phyloP scores from a whole-genome alignment of 306 rosid species.

The Vigna nakashimae region DNA sequence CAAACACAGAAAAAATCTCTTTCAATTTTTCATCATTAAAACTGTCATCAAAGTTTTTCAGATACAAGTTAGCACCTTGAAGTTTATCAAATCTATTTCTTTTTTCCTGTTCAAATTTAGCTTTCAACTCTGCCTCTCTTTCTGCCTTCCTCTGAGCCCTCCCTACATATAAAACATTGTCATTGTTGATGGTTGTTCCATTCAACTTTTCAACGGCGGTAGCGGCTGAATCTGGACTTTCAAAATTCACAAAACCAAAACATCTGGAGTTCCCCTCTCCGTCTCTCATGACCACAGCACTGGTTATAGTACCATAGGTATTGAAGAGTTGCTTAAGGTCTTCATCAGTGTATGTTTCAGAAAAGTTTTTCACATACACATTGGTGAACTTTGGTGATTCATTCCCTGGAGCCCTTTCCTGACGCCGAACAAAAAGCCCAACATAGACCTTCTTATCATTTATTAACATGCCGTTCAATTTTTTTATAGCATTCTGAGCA shows the following conservation, averaged over 20 bases:
- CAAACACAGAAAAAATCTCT: constrained; percentile 21
- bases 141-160: constrained; percentile 25
- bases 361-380: constrained; percentile 38
- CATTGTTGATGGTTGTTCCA: neutral
- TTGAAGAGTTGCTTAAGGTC: constrained; percentile 16
- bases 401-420: neutral
- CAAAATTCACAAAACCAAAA: constrained; percentile 39
- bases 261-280: constrained; percentile 8
- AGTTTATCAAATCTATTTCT: constrained; percentile 4
- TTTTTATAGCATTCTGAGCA: constrained; percentile 26
- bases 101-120: constrained; percentile 16
- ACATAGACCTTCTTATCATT: constrained; percentile 30
- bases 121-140: constrained; percentile 22
- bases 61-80: constrained; percentile 18
- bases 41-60: constrained; percentile 28
- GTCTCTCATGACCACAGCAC: constrained; percentile 31
- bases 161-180: neutral
- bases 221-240: constrained; percentile 10
- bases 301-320: constrained; percentile 31
- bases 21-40: constrained; percentile 25
- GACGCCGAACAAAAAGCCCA: constrained; percentile 15
- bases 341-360: constrained; percentile 21
- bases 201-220: constrained; percentile 1
- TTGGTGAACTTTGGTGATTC: constrained; percentile 25
- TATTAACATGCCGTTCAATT: constrained; percentile 31